phyloP scores from a whole-genome alignment of 441 rosid species.

The Melastoma candidum region DNA sequence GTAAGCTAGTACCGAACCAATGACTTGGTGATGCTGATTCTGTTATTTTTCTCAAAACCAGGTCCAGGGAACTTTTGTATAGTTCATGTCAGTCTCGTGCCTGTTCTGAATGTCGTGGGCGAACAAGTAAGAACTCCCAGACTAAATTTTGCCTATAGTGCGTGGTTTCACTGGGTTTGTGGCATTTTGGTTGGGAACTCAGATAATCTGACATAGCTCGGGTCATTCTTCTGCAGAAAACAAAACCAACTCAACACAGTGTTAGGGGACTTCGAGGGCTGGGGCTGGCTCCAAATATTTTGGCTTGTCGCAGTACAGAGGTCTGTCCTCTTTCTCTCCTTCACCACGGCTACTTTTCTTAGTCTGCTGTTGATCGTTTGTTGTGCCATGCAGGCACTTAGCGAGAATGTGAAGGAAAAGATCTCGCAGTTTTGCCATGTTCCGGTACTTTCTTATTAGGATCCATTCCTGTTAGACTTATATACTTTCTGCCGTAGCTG shows the following conservation, averaged over 20 bases:
- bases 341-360: not conserved
- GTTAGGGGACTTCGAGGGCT: slow-evolving; percentile 9
- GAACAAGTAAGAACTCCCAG: slow-evolving; percentile 2
- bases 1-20: not conserved
- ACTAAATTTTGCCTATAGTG: not conserved
- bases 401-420: slow-evolving; percentile 6
- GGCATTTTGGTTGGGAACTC: no score
- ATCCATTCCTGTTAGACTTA: not conserved
- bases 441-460: slow-evolving; percentile 2
- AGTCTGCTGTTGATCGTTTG: not conserved
- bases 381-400: slow-evolving; percentile 6
- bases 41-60: not conserved
- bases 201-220: not conserved
- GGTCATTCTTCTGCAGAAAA: slow-evolving; percentile 5
- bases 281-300: slow-evolving; percentile 7
- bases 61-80: slow-evolving; percentile 9
- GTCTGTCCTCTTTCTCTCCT: not conserved
- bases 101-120: slow-evolving; percentile 8
- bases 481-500: not conserved
- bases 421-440: slow-evolving; percentile 11
- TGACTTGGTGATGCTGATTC: slow-evolving; percentile 1
- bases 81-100: slow-evolving; percentile 8
- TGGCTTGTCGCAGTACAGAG: slow-evolving; percentile 3
- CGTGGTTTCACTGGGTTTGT: no score
- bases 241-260: slow-evolving; percentile 9